A percentile compares a stretch with the other conserved stretches of the same genome.
Conservation (phyloP, 768 basidiomycete genomes). For the Boletus subparvulus region DNA sequence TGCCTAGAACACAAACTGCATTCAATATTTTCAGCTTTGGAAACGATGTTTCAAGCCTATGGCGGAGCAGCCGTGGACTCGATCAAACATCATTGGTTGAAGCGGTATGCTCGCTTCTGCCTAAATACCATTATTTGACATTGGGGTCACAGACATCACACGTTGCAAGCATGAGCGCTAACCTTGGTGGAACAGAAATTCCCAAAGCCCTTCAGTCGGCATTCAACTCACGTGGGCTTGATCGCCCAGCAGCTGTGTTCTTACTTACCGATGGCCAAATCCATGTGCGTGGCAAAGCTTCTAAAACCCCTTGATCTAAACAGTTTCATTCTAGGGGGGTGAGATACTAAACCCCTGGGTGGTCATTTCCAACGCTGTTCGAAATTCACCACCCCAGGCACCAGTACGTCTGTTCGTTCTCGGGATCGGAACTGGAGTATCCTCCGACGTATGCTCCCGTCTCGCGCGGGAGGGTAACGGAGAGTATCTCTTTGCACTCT, state of each 20-base stretch:
- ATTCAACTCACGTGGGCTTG: slow-evolving; percentile 33
- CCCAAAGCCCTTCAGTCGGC: slow-evolving; percentile 39
- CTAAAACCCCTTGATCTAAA: neutral
- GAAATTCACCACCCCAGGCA: slow-evolving; percentile 25
- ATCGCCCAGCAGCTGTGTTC: slow-evolving; percentile 49
- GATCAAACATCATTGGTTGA: slow-evolving; percentile 26
- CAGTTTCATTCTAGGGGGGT: neutral
- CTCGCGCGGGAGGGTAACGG: slow-evolving; percentile 59
- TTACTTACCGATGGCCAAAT: slow-evolving; percentile 61
- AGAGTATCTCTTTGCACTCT: slow-evolving; percentile 44
- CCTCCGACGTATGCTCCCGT: slow-evolving; percentile 50
- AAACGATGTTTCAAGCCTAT: slow-evolving; percentile 27
- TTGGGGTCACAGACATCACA: slow-evolving; percentile 35
- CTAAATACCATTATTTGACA: slow-evolving; percentile 6
- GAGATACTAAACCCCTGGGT: slow-evolving; percentile 18
- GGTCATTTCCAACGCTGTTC: slow-evolving; percentile 34
- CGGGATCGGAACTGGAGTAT: slow-evolving; percentile 53
- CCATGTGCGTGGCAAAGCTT: slow-evolving; percentile 6
- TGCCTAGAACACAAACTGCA: slow-evolving; percentile 40
- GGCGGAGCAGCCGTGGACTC: slow-evolving; percentile 37
- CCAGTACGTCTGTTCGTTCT: slow-evolving; percentile 55
- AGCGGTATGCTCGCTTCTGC: slow-evolving; percentile 34
- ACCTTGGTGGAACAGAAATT: slow-evolving; percentile 60
- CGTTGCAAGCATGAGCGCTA: slow-evolving; percentile 40
- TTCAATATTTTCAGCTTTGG: slow-evolving; percentile 68